These are phyloP conservation scores for Breynia disticha DNA, from an alignment of 441 rosid species.

Conservation along the genomic window DNA sequence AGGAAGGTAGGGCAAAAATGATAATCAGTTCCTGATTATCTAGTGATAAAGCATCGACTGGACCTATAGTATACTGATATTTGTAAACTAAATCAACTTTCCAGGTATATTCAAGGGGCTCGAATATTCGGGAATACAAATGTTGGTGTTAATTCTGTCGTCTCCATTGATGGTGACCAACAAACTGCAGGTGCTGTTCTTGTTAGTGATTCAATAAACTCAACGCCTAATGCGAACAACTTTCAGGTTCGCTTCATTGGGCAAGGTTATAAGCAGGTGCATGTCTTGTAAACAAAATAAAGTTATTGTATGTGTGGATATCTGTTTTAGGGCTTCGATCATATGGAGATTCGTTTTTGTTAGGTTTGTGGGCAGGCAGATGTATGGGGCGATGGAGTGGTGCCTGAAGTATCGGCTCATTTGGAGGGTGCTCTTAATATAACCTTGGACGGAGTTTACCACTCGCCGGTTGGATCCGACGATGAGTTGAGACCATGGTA, in stretches of 20 bases:
- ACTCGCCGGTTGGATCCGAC: constrained; percentile 85
- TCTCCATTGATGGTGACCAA: constrained; percentile 30
- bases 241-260: constrained; percentile 78
- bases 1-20: constrained; percentile 48
- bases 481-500: constrained; percentile 70
- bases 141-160: constrained; percentile 26
- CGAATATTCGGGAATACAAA: constrained; percentile 33
- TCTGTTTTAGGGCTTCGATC: not conserved
- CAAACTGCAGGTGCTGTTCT: constrained; percentile 35
- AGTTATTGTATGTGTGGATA: no score
- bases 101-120: constrained; percentile 80
- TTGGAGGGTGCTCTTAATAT: constrained; percentile 72
- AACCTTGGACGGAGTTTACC: constrained; percentile 74
- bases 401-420: constrained; percentile 79
- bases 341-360: not conserved
- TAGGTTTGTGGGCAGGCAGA: constrained; percentile 83
- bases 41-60: no score
- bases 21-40: constrained; percentile 7
- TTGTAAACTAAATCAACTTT: not conserved
- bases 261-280: constrained; percentile 90
- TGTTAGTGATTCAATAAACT: constrained; percentile 22
- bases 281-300: no score
- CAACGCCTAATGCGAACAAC: constrained; percentile 19
- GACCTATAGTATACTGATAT: no score
- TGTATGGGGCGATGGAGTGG: constrained; percentile 98